Evolutionary conservation across 768 basidiomycete species (phyloP).

Genomic region (Fomitopsis serialis): DNA sequence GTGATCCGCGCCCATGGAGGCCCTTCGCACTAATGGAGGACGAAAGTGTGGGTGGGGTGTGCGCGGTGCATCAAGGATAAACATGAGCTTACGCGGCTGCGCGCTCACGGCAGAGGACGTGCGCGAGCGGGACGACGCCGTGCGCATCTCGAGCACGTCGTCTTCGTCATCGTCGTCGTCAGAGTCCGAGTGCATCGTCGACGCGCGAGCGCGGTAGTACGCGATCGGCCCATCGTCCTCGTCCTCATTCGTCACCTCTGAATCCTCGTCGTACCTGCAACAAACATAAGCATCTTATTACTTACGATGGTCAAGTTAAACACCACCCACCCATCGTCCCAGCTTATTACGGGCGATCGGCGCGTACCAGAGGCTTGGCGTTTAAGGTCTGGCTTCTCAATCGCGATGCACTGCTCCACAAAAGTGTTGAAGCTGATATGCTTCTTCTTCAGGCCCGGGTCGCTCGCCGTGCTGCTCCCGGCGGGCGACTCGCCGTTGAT

Average conservation of each 20-base stretch:
- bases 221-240: slow-evolving; percentile 36
- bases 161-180: slow-evolving; percentile 42
- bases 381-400: slow-evolving; percentile 61
- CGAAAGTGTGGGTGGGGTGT: slow-evolving; percentile 16
- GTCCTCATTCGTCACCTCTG: slow-evolving; percentile 49
- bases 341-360: slow-evolving; percentile 21
- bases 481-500: slow-evolving; percentile 22
- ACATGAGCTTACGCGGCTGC: slow-evolving; percentile 15
- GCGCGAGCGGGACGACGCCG: slow-evolving; percentile 29
- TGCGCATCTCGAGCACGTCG: slow-evolving; percentile 63
- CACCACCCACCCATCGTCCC: slow-evolving; percentile 60
- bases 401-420: slow-evolving; percentile 92
- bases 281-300: slow-evolving; percentile 10
- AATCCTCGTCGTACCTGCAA: slow-evolving; percentile 63
- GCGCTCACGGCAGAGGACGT: slow-evolving; percentile 36
- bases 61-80: neutral
- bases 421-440: slow-evolving; percentile 98
- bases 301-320: neutral
- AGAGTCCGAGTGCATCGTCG: slow-evolving; percentile 6
- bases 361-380: slow-evolving; percentile 15
- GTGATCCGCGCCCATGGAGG: slow-evolving; percentile 41
- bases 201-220: slow-evolving; percentile 15
- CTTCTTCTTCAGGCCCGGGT: slow-evolving; percentile 50
- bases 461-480: slow-evolving; percentile 11
- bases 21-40: slow-evolving; percentile 24